Conservation (phyloP, 2,329 filamentous ascomycete genomes). For the Alternaria burnsii region DNA sequence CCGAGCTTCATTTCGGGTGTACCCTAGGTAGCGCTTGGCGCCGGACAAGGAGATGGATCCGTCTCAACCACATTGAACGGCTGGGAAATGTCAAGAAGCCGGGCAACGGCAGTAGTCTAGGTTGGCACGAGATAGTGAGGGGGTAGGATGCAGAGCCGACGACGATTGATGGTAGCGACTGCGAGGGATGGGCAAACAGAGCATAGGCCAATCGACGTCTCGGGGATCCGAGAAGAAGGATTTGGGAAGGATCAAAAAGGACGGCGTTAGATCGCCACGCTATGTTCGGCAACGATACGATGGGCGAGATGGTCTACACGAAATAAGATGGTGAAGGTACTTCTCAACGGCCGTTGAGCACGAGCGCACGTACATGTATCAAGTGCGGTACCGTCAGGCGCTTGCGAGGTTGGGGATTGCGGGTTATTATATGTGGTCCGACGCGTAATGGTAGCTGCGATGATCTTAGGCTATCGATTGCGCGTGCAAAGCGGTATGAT, state of each 20-base stretch:
- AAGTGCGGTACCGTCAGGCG: slow-evolving; percentile 3
- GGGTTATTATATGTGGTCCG: slow-evolving; percentile 43
- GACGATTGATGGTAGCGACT: background rate
- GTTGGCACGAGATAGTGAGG: background rate
- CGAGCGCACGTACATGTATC: background rate
- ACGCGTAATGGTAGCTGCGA: slow-evolving; percentile 32
- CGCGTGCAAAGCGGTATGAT: slow-evolving; percentile 8
- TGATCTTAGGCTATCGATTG: slow-evolving; percentile 11
- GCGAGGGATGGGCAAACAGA: background rate
- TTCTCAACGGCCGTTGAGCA: slow-evolving; percentile 9
- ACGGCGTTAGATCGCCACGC: slow-evolving; percentile 20
- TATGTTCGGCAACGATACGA: slow-evolving; percentile 21
- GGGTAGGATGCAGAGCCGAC: background rate
- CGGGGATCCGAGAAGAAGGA: slow-evolving; percentile 11
- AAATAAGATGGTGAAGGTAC: slow-evolving; percentile 6
- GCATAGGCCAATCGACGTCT: background rate
- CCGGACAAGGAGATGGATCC: slow-evolving; percentile 1
- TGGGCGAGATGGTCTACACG: slow-evolving; percentile 10
- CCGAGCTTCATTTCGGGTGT: slow-evolving; percentile 22
- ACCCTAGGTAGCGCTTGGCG: slow-evolving; percentile 12
- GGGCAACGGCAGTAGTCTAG: background rate
- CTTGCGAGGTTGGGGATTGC: slow-evolving; percentile 1
- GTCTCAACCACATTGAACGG: slow-evolving; percentile 2
- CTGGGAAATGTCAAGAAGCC: background rate
- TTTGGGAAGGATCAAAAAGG: slow-evolving; percentile 20